Evolutionary conservation across 208 protist species (phyloP), one percentile per base, ranked within the genome.

Genomic region (Acanthamoeba polyphaga): DNA sequence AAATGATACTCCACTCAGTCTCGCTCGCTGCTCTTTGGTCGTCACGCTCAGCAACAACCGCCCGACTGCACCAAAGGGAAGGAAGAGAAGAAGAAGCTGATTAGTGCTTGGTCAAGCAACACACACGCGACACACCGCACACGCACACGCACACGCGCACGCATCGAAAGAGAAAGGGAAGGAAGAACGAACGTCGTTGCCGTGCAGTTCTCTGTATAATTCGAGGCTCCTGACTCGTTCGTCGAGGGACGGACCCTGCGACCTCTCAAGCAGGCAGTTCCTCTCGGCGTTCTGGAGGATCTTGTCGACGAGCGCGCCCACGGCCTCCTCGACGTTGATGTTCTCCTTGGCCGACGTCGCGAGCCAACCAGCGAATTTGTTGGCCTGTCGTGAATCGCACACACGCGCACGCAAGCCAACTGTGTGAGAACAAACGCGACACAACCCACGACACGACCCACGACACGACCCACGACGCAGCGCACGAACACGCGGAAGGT

Each of bases 311-410:
- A 96, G 51, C 53, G 88, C 94, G 17, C 51, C 68, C 84, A 96
- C 94, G 24, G 95, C 92, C 32, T 96, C 89, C 64, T 96, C 94
- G 29, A 96, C 95, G 85, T 97, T 97, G 46, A 70, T 53, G 72
- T 97, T 82, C 15, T 32, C 87, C 27, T 68, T 38, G 19, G 96
- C 96, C 32, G 96, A 97, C 12, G 96, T 97, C 49, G 53, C 53
- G 46, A 95, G 95, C 96, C 96, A 97, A 15, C 95, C 95, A 70
- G 95, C 94, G 82, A 97, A 97, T 49, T 93, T 85, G 49, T 97
- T 55, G 55, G 93, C 96, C 70, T 97, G 8, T 6, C 29, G 72
- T 12, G 60, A 49, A 93, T 24, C 27, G 3, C 19, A n/a, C 43
- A 2, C 13, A 15, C 8, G n/a, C n/a, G 70, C 17, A 46, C 22